Percentiles rank a stretch among this genome's conserved stretches.
These are phyloP conservation scores for Phytophthora quininea DNA, from an alignment of 352 stramenopile species.

Conservation along the genomic window DNA sequence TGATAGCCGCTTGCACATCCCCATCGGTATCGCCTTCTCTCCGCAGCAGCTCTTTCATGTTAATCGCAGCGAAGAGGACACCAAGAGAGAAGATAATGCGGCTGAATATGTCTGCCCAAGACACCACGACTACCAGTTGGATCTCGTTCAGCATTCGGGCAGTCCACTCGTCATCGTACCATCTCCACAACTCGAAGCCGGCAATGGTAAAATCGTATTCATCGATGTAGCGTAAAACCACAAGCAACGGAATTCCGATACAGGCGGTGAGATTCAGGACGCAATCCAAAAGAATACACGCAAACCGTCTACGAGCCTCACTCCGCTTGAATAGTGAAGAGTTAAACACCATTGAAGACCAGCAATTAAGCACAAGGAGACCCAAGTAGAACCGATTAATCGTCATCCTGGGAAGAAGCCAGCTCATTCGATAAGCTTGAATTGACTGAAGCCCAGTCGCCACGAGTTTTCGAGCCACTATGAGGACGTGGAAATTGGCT, in stretches of 20 bases:
- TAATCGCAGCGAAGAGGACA: conserved; percentile 14
- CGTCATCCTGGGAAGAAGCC: neutral
- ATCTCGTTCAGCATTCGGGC: conserved; percentile 27
- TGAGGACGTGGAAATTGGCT: conserved; percentile 22
- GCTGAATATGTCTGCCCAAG: conserved; percentile 22
- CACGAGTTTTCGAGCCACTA: conserved; percentile 13
- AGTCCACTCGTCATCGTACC: conserved; percentile 38
- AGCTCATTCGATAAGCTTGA: conserved; percentile 23
- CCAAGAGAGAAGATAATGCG: conserved; percentile 19
- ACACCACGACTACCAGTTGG: conserved; percentile 29
- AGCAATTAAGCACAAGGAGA: conserved; percentile 26
- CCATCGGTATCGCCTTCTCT: no score
- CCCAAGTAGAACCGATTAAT: conserved; percentile 20
- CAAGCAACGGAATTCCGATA: conserved; percentile 26
- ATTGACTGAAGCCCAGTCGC: conserved; percentile 5
- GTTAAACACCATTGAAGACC: conserved; percentile 6
- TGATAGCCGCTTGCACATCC: neutral
- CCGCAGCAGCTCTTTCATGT: conserved; percentile 26
- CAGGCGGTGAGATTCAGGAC: conserved; percentile 38
- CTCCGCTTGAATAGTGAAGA: conserved; percentile 12
- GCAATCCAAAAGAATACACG: conserved; percentile 34
- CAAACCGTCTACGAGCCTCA: conserved; percentile 29
- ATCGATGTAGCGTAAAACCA: conserved; percentile 26
- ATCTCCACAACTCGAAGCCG: conserved; percentile 27
- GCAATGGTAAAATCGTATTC: conserved; percentile 19